Evolutionary conservation across 2,329 filamentous ascomycete genomes (phyloP), one percentile per base, ranked within the genome.

Genomic region (Clonostachys chloroleuca): DNA sequence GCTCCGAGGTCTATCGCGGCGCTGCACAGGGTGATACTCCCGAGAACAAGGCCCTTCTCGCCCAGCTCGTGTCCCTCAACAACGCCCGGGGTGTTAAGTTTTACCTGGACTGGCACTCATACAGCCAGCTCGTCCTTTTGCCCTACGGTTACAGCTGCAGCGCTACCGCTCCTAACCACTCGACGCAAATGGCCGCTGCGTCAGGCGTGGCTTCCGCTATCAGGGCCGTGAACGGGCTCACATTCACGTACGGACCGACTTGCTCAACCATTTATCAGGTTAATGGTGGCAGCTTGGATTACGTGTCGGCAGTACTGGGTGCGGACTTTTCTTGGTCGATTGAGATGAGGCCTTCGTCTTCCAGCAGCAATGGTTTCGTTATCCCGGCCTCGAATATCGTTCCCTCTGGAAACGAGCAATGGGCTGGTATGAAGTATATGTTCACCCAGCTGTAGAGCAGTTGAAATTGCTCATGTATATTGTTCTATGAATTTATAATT

Each of bases 251-350:
- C 42, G 75, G 77, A 0, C 74, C 79, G 3, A 77, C 81, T 51
- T 86, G 83, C 62, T 64, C 63, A 39, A 84, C 80, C 33, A 81
- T 86, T 52, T 86, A 86, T 61, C 70, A 77, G 52, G 77, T 80
- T 0, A 65, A 67, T 1, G 73, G 72, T 17, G 67, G 59, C 46
- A 70, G 66, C 40, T 67, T 72, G 18, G 75, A 78, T 57, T 77
- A 72, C 47, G 65, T 66, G 41, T 58, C 58, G 16, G 73, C 73
- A 42, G 65, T 73, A 5, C 59, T 66, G 43, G 59, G 63, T 36
- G 66, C 73, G 2, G 68, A 71, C 47, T 62, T 71, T 42, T 59
- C 60, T 30, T 73, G 70, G 53, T 66, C 67, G 1, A 56, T 63
- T 9, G 70, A 73, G 58, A 61, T 73, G 40, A 60, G 64, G 14